Percentiles rank a stretch among this genome's conserved stretches.
phyloP scores from a whole-genome alignment of 495 filamentous ascomycete species.

The Cairneyella variabilis region DNA sequence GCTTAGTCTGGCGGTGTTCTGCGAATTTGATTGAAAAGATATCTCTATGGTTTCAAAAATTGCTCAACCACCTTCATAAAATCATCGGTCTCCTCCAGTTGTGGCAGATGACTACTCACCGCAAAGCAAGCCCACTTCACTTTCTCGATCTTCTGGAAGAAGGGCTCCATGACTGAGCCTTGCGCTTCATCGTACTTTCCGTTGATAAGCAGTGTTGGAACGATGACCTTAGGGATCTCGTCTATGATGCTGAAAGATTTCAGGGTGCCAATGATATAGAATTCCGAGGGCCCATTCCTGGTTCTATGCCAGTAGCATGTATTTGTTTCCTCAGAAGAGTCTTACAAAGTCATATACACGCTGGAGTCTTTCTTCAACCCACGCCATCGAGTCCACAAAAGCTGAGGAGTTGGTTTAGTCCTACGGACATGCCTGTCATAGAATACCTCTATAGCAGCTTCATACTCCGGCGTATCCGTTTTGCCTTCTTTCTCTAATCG shows the following conservation, averaged over 20 bases:
- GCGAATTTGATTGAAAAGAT: too few relatives aligned
- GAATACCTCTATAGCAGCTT: constrained; percentile 38
- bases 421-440: constrained; percentile 40
- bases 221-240: constrained; percentile 33
- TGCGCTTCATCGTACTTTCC: constrained; percentile 46
- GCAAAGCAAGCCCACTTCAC: constrained; percentile 45
- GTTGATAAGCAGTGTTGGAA: constrained; percentile 43
- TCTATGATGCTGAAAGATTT: constrained; percentile 38
- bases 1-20: too few relatives aligned
- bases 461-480: constrained; percentile 41
- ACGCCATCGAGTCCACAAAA: constrained; percentile 26
- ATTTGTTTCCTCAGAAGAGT: too few relatives aligned
- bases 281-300: constrained; percentile 46
- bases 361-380: constrained; percentile 40
- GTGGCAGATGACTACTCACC: constrained; percentile 41
- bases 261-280: constrained; percentile 39
- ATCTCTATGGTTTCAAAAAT: too few relatives aligned
- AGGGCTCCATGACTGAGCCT: constrained; percentile 39
- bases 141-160: constrained; percentile 38
- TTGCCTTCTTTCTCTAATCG: constrained; percentile 37
- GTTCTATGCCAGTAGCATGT: too few relatives aligned
- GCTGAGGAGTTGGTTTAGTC: constrained; percentile 33
- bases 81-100: constrained; percentile 40
- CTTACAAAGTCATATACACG: constrained; percentile 43
- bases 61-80: constrained; percentile 25